These are phyloP conservation scores for Eudorina sp. DNA, from an alignment of 139 green algal genomes.

Conservation along the genomic window DNA sequence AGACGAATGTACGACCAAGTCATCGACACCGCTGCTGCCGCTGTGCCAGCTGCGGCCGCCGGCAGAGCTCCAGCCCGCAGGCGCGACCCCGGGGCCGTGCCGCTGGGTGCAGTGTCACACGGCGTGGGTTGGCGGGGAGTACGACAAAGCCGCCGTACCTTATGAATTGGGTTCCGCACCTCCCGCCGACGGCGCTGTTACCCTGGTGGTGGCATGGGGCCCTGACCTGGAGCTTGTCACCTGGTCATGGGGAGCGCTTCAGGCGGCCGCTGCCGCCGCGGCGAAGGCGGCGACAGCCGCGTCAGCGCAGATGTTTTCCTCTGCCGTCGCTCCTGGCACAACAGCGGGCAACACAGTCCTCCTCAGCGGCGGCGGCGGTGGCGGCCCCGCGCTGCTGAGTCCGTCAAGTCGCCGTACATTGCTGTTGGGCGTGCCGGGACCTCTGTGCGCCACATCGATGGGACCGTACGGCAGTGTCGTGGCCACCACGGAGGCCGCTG, in stretches of 20 bases:
- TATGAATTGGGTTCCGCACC: no score
- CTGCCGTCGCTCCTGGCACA: not conserved
- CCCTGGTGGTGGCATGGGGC: conserved; percentile 27
- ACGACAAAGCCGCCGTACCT: no score
- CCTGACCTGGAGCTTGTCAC: conserved; percentile 37
- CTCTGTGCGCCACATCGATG: not conserved
- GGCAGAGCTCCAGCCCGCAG: not conserved
- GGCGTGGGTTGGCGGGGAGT: conserved; percentile 10
- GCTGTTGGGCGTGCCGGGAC: conserved; percentile 38
- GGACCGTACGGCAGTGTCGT: conserved; percentile 18
- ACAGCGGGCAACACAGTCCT: no score
- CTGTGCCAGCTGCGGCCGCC: not conserved
- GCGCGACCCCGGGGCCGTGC: not conserved
- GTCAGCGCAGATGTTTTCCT: not conserved
- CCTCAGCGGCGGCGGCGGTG: not conserved
- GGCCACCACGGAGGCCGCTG: not conserved
- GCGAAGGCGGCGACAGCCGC: not conserved
- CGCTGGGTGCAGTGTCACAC: conserved; percentile 29
- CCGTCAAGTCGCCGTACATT: not conserved
- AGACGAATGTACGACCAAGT: no score
- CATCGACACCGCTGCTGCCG: no score
- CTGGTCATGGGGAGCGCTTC: not conserved
- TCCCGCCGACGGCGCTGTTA: no score
- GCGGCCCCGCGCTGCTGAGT: not conserved
- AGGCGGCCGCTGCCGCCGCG: not conserved